Evolutionary conservation across 164 flowering plant genomes (phyloP), one percentile per base, ranked within the genome.

Genomic region (Magnolia changhungtana): DNA sequence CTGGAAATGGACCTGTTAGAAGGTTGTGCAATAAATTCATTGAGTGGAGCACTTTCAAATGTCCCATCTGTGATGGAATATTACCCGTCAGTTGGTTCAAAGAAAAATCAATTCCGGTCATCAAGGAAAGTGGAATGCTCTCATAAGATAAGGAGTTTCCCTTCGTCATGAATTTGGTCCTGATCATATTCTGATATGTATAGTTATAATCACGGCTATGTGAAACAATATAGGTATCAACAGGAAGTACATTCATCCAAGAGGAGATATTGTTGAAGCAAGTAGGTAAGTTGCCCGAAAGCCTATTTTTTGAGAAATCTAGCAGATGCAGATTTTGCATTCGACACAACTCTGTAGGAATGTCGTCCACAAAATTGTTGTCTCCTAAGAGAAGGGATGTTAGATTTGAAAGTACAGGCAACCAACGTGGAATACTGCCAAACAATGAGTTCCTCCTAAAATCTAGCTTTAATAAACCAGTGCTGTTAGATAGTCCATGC

Each of bases 21-120:
- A 55, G 24, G 49, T 72, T 72, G 23, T 31, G 21, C 13, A 66
- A 72, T 64, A 72, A 72, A 65, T 72, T 72, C 74, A 55, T 23
- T 21, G 74, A 55, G 18, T 11, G 20, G 18, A 72, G n/a, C 49
- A 2, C 74, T n/a, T 16, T 31, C 66, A 72, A 55, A 1, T 55
- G 7, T 55, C 66, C 74, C 20, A 72, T 55, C 27, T 72, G 50
- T 0, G 21, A 2, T 14, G 74, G 74, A 72, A 72, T 72, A 24
- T 23, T 29, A 7, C 74, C 74, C 9, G 66, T 27, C n/a, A 72
- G 23, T 24, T 24, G 64, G 50, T 72, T 72, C 45, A 24, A 14
- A 8, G 74, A 72, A 31, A 72, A 72, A 58, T 72, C 66, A 51
- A 68, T 68, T 9, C 50, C 45, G 7, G 50, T 68, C 71, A 68